Base-by-base conservation (phyloP, 495 filamentous ascomycete species). In the Polyplosphaeria fusca region DNA sequence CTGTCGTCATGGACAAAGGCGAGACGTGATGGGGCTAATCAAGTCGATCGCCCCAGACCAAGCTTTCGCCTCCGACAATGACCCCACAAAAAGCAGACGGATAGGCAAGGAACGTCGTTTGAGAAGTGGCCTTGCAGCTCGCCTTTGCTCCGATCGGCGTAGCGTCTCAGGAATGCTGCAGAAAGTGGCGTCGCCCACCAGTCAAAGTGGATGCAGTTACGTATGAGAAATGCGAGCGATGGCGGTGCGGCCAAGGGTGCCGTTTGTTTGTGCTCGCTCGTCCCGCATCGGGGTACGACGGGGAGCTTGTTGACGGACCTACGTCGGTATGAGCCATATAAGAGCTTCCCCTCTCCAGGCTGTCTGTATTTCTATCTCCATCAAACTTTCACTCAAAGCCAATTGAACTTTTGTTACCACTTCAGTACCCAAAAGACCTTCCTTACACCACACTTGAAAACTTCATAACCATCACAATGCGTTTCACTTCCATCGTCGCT, bases 401-500 rank as follows among this genome's bases (percentile, higher is more conserved):
- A 12, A 42, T 42, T 42, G 39, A 5, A 7, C 7, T 35, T 35
- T 14, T 18, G 20, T 19, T 11, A 20, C 39, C 7, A 42, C 19
- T 50, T 39, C 14, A 7, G 18, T 14, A 30, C 30, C 47, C 18
- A n/a, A 19, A 25, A 4, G 22, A 19, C 16, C 22, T 30, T 24
- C 27, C 16, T 11, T 30, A 38, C 18, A 30, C 27, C 32, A 18
- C 19, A n/a, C 2, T 28, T 22, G 20, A 27, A 28, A 16, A 4
- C 16, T 41, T 25, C 25, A 47, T 18, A 51, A 5, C 24, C 38
- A 52, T 52, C 61, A 60, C 35, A 25, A 64, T 64, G 61, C 61
- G 61, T 60, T 64, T 64, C 56, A 41, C 55, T 16, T 38, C 40
- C 55, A n/a, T 56, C 55, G 9, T 64, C 61, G 46, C 54, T 42